Evolutionary conservation across 352 stramenopile genomes (phyloP).

Genomic region (Phytophthora hybrid): DNA sequence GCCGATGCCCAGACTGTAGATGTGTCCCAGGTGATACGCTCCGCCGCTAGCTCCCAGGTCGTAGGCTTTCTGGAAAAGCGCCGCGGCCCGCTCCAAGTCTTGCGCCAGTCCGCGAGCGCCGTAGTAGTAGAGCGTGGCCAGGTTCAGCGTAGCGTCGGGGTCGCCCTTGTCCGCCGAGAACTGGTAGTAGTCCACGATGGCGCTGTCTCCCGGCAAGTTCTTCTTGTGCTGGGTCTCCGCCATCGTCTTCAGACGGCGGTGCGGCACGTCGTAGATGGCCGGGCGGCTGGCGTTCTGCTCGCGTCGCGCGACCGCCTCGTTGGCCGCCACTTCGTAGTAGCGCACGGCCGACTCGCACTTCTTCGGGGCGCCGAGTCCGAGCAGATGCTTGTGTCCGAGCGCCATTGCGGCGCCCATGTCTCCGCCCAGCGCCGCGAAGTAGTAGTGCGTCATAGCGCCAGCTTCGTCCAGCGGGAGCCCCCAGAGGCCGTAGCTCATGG

Average conservation of each 20-base stretch:
- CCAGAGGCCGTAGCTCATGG: constrained; percentile 85
- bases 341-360: constrained; percentile 86
- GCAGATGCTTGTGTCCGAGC: constrained; percentile 81
- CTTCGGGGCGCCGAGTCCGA: constrained; percentile 76
- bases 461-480: constrained; percentile 71
- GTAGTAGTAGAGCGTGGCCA: constrained; percentile 90
- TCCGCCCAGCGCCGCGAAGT: constrained; percentile 83
- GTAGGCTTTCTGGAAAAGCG: constrained; percentile 81
- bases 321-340: constrained; percentile 91
- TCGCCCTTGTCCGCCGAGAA: constrained; percentile 91
- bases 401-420: constrained; percentile 75
- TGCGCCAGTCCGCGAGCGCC: constrained; percentile 75
- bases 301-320: constrained; percentile 74
- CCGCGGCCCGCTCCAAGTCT: constrained; percentile 68
- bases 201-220: constrained; percentile 74
- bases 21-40: constrained; percentile 80
- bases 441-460: constrained; percentile 79
- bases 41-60: constrained; percentile 73
- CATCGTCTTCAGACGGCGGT: constrained; percentile 78
- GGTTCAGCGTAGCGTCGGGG: constrained; percentile 78
- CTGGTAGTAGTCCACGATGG: constrained; percentile 92
- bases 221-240: constrained; percentile 85
- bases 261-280: constrained; percentile 75
- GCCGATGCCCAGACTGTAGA: constrained; percentile 86
- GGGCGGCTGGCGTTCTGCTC: constrained; percentile 65